Evolutionary conservation across 129 eudicot genomes (phyloP).

Genomic region (Artemisia argyi): DNA sequence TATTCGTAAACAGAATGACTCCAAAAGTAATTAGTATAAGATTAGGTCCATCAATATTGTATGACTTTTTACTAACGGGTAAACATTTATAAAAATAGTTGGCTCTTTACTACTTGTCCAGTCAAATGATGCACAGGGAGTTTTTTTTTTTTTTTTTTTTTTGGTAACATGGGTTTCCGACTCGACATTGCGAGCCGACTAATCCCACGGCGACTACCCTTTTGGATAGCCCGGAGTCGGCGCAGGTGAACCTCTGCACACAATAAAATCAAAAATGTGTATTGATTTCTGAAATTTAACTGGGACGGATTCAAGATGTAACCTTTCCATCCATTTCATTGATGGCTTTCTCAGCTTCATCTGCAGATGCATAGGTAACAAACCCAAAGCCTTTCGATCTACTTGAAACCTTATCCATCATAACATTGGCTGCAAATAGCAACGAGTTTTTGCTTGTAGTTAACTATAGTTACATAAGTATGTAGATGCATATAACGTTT

Average conservation of each 20-base stretch:
- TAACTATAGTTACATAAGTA: background rate
- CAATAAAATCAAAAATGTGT: background rate
- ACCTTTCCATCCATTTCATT: constrained; percentile 88
- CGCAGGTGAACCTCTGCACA: too few species aligned
- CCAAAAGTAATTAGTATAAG: background rate
- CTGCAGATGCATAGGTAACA: constrained; percentile 80
- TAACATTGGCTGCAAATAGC: constrained; percentile 54
- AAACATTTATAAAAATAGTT: background rate
- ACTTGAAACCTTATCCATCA: constrained; percentile 72
- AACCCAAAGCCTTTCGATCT: constrained; percentile 93
- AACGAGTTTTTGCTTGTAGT: constrained; percentile 22
- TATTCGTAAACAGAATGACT: background rate
- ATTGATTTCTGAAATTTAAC: background rate
- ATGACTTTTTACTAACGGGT: background rate
- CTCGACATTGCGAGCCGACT: too few species aligned
- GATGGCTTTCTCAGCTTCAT: constrained; percentile 80
- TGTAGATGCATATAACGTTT: background rate
- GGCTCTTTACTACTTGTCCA: too few species aligned
- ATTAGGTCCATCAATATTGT: background rate
- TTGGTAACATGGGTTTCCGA: too few species aligned
- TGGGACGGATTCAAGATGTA: background rate
- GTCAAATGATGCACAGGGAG: background rate
- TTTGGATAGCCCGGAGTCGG: too few species aligned
- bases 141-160: too few species aligned
- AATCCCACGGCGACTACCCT: too few species aligned